phyloP scores from a whole-genome alignment of 306 rosid genomes.

The Cucumis cinereus region DNA sequence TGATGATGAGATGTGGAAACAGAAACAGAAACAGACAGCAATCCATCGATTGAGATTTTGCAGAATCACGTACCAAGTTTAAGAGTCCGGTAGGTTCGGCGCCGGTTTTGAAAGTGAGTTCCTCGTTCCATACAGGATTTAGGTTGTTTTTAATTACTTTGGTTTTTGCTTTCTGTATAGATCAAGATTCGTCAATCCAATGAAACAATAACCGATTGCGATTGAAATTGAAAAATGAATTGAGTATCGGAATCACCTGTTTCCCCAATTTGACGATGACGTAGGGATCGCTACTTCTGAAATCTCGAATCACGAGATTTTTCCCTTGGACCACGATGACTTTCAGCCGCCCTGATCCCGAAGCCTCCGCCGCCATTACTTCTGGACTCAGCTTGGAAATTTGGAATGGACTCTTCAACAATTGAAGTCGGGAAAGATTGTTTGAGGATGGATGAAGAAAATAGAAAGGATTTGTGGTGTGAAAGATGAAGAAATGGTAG shows the following conservation, averaged over 20 bases:
- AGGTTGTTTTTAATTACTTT: slow-evolving; percentile 78
- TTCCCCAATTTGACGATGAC: slow-evolving; percentile 80
- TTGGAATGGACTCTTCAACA: background rate
- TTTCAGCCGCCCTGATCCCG: background rate
- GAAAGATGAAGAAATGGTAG: background rate
- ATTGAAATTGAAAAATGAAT: background rate
- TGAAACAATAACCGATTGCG: background rate
- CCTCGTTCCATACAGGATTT: slow-evolving; percentile 29
- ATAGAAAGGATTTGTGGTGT: background rate
- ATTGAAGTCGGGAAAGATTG: background rate
- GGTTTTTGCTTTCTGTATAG: slow-evolving; percentile 65
- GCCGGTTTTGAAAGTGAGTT: slow-evolving; percentile 46
- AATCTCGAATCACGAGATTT: slow-evolving; percentile 70
- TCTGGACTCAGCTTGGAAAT: background rate
- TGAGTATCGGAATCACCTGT: slow-evolving; percentile 29
- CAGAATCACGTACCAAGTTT: slow-evolving; percentile 44
- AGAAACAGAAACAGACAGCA: background rate
- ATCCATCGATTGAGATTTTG: background rate
- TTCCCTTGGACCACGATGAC: background rate
- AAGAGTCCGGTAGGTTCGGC: slow-evolving; percentile 46
- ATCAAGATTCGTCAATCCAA: background rate
- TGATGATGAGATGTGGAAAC: background rate
- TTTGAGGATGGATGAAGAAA: background rate
- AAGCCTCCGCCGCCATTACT: slow-evolving; percentile 33
- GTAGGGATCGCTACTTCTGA: slow-evolving; percentile 92